These are phyloP conservation scores for Volvox reticuliferus DNA, from an alignment of 139 green algal genomes.

Conservation along the genomic window DNA sequence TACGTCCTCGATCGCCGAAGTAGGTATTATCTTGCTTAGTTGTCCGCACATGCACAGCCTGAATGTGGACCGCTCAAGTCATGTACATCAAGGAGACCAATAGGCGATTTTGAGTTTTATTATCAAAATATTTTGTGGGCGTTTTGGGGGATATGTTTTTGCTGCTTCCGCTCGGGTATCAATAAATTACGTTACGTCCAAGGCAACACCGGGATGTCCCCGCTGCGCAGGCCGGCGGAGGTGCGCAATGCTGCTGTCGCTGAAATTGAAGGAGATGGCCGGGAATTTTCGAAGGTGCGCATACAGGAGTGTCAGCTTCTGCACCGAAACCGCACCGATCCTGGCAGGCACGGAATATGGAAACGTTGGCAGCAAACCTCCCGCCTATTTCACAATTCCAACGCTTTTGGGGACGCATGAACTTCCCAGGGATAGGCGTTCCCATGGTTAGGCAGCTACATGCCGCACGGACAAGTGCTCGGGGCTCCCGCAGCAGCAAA, in stretches of 20 bases:
- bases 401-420: no score
- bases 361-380: no score
- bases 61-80: slow-evolving; percentile 4
- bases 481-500: no score
- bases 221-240: slow-evolving; percentile 19
- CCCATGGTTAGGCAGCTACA: no score
- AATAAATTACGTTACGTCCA: background rate
- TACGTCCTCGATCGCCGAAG: slow-evolving; percentile 20
- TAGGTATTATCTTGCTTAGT: background rate
- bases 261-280: slow-evolving; percentile 28
- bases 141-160: background rate
- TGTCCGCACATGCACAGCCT: background rate
- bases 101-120: background rate
- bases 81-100: background rate
- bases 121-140: background rate
- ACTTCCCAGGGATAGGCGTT: no score
- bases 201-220: background rate
- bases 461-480: no score
- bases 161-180: background rate
- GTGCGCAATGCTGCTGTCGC: slow-evolving; percentile 30
- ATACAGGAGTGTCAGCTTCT: no score
- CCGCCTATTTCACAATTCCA: no score
- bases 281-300: slow-evolving; percentile 19
- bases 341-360: no score
- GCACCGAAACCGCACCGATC: no score